Evolutionary conservation across 1,284 basidiomycete genomes (phyloP), one percentile per base, ranked within the genome.

Genomic region (Bjerkandera adusta): DNA sequence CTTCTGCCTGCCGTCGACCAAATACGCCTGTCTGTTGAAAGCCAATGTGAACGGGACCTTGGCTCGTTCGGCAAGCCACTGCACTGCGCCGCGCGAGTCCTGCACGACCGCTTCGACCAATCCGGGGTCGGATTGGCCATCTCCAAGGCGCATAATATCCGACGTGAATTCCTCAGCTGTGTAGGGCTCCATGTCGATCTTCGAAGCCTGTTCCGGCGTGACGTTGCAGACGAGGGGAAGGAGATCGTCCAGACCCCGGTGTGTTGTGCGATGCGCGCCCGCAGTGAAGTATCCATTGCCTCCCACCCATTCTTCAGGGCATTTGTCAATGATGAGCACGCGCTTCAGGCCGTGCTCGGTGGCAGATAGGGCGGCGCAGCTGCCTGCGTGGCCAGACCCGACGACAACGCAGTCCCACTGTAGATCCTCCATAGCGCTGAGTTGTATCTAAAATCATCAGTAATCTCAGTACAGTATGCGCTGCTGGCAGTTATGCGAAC

Each of bases 281-380:
- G 83, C 81, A 16, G 83, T 85, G 65, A 85, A 86, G 63, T 75
- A 84, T 10, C 82, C 79, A 55, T 86, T 86, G 11, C 83, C 84
- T 11, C 84, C 84, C 6, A 64, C 73, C 83, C 82, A 85, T 48
- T 76, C 72, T 36, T 66, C 56, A 2, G 83, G 79, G 34, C 79
- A 80, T 57, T 84, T 84, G 57, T 86, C 83, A 44, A 85, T 64
- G 47, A 85, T 66, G 38, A 85, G 66, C 49, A 85, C 79, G 66
- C 72, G 70, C 43, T 64, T 68, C 64, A 81, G 80, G 36, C 82
- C 82, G 32, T 74, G 63, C 51, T 84, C 75, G 35, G 65, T 68
- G 7, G 83, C 81, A 37, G 80, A 70, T 32, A 83, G 66, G 1
- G 83, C 83, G 13, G 83, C 80, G 51, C 75, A 83, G 54, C 76